These are phyloP conservation scores for Emergomyces orientalis DNA, from an alignment of 2,329 filamentous ascomycete genomes.

Conservation along the genomic window DNA sequence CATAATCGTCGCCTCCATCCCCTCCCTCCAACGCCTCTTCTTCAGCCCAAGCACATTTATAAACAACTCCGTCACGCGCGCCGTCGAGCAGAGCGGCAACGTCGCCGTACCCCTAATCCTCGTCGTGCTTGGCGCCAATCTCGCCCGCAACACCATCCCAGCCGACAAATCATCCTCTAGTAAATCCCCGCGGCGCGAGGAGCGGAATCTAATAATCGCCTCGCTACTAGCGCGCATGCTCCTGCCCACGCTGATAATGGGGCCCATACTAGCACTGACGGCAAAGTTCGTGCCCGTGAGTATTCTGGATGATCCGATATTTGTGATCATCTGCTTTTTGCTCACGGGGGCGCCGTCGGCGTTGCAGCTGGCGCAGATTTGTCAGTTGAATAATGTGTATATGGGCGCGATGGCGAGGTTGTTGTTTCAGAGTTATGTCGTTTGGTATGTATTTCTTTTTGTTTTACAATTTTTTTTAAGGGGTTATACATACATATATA, in stretches of 20 bases:
- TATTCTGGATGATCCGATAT: constrained; percentile 95
- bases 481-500: too few species aligned
- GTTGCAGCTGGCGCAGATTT: constrained; percentile 92
- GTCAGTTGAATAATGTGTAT: constrained; percentile 94
- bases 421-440: constrained; percentile 91
- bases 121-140: constrained; percentile 87
- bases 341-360: constrained; percentile 89
- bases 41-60: constrained; percentile 84
- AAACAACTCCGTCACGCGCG: constrained; percentile 83
- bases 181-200: constrained; percentile 47
- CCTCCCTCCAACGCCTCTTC: constrained; percentile 70
- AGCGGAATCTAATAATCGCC: constrained; percentile 73
- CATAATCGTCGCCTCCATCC: constrained; percentile 84
- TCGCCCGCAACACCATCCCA: constrained; percentile 85
- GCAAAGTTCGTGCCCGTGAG: constrained; percentile 88
- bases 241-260: constrained; percentile 84
- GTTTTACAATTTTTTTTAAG: background rate
- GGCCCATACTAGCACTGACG: constrained; percentile 72
- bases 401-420: constrained; percentile 89
- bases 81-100: constrained; percentile 72
- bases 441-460: constrained; percentile 55
- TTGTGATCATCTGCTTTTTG: constrained; percentile 94
- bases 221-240: constrained; percentile 85
- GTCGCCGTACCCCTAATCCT: constrained; percentile 93
- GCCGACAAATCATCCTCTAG: constrained; percentile 64